Base-by-base conservation (phyloP, 2,329 filamentous ascomycete species). In the Septoria petroselini region DNA sequence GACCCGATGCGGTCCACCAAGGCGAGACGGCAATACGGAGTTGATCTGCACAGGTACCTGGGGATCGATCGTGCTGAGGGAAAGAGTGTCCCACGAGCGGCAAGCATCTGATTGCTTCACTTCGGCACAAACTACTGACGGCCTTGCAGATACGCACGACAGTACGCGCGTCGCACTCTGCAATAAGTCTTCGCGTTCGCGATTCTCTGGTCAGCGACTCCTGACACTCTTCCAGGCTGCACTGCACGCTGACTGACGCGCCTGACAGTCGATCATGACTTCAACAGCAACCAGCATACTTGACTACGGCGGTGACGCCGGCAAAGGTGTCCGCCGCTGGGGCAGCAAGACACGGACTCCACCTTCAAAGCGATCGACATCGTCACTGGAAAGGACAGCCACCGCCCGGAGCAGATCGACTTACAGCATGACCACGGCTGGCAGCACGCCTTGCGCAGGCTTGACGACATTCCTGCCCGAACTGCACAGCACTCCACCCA, bases 401-500 rank as follows among this genome's bases (percentile, higher is more conserved):
- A 55, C 55, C 23, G 54, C 48, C 12, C 21, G 33, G 21, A 30
- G 31, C 14, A 55, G 40, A 31, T 54, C 53, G 27, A 49, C 43
- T 5, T 46, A 51, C 38, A 54, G 48, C 33, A 53, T 47, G 38
- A 43, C 45, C 23, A 59, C 58, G n/a, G 51, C 58, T 11, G n/a
- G 33, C 14, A 46, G 43, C 43, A 39, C 34, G 11, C 43, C 43
- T 8, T 38, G 15, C 23, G 38, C 49, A 12, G 48, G 49, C 35
- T 45, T 45, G 33, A 59, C 51, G 18, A 58, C 52, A 6, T 64
- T 64, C 51, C 51, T 64, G 12, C 62, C 62, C 7, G 60, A 62
- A 37, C 50, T 64, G 9, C 42, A 60, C 57, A 62, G 60, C 57
- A 64, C 62, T 12, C 62, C 62, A 8, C 62, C 62, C 6, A 62